Evolutionary conservation across 2,329 filamentous ascomycete genomes (phyloP).

Genomic region (Aspergillus sp.): DNA sequence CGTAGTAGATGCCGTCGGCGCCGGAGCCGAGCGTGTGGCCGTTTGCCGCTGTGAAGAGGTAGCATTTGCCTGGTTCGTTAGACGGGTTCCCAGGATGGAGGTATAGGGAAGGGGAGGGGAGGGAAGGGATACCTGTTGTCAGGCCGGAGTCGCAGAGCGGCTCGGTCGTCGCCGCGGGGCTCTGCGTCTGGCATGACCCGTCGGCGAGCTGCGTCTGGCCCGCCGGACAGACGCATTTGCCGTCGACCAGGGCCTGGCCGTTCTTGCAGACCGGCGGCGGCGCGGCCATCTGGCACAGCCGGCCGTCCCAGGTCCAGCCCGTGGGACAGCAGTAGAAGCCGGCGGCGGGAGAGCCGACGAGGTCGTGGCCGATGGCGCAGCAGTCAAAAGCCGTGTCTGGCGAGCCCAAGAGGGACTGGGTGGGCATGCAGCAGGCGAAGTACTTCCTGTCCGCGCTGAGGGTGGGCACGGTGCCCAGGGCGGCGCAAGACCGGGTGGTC

Average conservation of each 20-base stretch:
- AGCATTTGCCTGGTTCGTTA: slow-evolving; percentile 16
- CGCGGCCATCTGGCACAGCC: not conserved
- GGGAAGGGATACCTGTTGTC: slow-evolving; percentile 1
- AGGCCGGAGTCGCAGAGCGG: slow-evolving; percentile 6
- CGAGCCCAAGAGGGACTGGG: slow-evolving; percentile 8
- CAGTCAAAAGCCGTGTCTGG: slow-evolving; percentile 13
- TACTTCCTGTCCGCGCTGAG: slow-evolving; percentile 7
- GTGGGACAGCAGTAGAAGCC: slow-evolving; percentile 11
- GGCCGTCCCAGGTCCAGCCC: slow-evolving; percentile 7
- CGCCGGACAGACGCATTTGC: slow-evolving; percentile 8
- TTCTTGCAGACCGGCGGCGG: slow-evolving; percentile 6
- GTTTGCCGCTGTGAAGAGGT: slow-evolving; percentile 11
- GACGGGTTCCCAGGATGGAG: too few species aligned
- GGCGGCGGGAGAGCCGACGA: slow-evolving; percentile 8
- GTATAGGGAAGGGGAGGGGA: too few species aligned
- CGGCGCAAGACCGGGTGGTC: slow-evolving; percentile 3
- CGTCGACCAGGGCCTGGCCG: slow-evolving; percentile 7
- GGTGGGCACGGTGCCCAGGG: slow-evolving; percentile 3
- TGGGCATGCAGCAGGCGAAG: slow-evolving; percentile 8
- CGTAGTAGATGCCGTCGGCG: slow-evolving; percentile 7
- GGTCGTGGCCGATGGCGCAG: slow-evolving; percentile 11
- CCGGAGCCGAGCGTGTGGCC: slow-evolving; percentile 11
- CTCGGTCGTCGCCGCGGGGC: not conserved
- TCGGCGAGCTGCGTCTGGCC: not conserved
- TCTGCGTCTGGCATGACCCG: slow-evolving; percentile 1